Evolutionary conservation across 306 rosid genomes (phyloP).

Genomic region (Prunus fruticosa): DNA sequence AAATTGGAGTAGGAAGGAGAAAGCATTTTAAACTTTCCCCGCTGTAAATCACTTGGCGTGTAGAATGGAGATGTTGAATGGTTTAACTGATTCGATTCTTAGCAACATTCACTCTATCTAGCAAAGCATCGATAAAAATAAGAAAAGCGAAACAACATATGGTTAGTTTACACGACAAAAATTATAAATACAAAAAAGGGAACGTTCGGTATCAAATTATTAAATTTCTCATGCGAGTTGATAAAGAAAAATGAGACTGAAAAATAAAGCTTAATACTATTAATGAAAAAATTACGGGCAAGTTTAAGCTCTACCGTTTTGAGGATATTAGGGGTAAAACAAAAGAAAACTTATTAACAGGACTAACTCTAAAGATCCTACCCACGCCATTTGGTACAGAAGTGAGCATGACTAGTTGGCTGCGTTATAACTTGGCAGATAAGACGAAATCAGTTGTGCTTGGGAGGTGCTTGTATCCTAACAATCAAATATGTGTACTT

Average conservation of each 20-base stretch:
- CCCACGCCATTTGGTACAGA: constrained; percentile 31
- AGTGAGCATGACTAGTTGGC: constrained; percentile 26
- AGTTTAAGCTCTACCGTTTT: constrained; percentile 16
- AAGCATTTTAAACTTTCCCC: background rate
- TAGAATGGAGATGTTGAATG: background rate
- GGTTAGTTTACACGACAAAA: background rate
- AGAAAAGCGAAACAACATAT: background rate
- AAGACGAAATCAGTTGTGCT: constrained; percentile 78
- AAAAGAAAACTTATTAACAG: constrained; percentile 25
- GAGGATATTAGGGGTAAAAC: background rate
- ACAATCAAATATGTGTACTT: constrained; percentile 81
- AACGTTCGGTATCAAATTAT: background rate
- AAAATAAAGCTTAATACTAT: background rate
- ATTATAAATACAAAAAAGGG: no score
- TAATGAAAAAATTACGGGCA: background rate
- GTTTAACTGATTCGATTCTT: background rate
- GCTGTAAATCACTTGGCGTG: background rate
- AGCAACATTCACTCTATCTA: background rate
- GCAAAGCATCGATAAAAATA: background rate
- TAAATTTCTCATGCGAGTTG: background rate
- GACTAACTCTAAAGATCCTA: constrained; percentile 3
- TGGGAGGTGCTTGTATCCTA: constrained; percentile 76
- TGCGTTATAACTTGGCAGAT: constrained; percentile 55
- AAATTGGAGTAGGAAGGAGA: background rate
- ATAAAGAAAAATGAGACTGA: background rate